Evolutionary conservation across 441 rosid species (phyloP).

Genomic region (Eutrema salsugineum): DNA sequence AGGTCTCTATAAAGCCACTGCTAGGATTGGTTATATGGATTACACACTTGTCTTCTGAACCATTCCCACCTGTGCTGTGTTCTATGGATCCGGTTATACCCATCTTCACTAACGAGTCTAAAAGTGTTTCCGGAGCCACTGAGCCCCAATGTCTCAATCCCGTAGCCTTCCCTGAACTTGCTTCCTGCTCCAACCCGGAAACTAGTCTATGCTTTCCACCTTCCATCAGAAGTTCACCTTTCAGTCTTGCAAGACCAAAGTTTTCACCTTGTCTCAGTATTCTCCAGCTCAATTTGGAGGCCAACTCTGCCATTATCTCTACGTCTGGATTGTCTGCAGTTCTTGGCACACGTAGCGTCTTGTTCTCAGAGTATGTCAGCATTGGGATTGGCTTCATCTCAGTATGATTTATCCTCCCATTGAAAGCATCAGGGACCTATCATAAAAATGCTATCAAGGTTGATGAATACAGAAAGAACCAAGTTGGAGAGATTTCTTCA

Average conservation of each 20-base stretch:
- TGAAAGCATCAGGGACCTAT: conserved; percentile 61
- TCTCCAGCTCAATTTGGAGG: conserved; percentile 46
- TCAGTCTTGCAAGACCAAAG: conserved; percentile 48
- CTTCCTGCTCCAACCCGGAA: conserved; percentile 30
- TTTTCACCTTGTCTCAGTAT: conserved; percentile 32
- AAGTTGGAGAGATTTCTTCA: not conserved
- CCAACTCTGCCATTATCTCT: conserved; percentile 55
- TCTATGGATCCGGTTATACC: conserved; percentile 52
- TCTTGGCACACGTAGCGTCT: conserved; percentile 42
- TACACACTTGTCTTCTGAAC: conserved; percentile 15
- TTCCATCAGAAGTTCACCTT: conserved; percentile 50
- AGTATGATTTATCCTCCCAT: conserved; percentile 30
- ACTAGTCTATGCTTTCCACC: conserved; percentile 46
- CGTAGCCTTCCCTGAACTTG: conserved; percentile 26
- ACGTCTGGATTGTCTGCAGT: conserved; percentile 33
- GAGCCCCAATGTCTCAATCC: conserved; percentile 48
- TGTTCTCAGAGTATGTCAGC: conserved; percentile 48
- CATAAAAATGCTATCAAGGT: not conserved
- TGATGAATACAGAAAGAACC: conserved; percentile 1
- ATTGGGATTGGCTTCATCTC: conserved; percentile 29
- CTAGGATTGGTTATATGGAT: conserved; percentile 39
- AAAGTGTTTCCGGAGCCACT: conserved; percentile 45
- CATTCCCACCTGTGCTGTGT: conserved; percentile 22
- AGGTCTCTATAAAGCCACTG: conserved; percentile 45
- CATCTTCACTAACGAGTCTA: conserved; percentile 40